Base-by-base conservation (phyloP, 495 filamentous ascomycete species). In the Clavariopsis aquatica region DNA sequence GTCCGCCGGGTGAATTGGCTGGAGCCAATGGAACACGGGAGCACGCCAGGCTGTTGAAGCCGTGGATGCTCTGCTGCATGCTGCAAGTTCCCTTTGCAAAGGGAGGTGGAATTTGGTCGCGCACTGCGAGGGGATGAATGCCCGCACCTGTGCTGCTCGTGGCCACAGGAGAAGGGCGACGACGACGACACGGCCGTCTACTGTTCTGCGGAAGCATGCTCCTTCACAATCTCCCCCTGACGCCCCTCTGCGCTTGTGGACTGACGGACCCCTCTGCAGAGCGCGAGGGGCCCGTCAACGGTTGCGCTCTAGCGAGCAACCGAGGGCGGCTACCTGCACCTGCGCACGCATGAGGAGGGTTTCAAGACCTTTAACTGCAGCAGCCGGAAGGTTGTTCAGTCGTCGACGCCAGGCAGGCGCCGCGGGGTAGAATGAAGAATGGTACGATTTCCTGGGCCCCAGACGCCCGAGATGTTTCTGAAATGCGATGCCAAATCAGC, bases 401-500 rank as follows among this genome's bases (percentile, higher is more conserved):
- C 24, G n/a, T 15, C 17, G 51, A 5, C 36, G 15, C 47, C 24
- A 19, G 13, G 47, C 1, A 23, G 29, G 49, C 38, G 38, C 38
- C 12, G 38, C 38, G 19, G 20, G 49, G 24, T 10, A 20, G 27
- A n/a, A n/a, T n/a, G n/a, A n/a, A n/a, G n/a, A 24, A 59, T 65
- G 53, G 62, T 66, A 66, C 63, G 63, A 66, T 49, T 60, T 36
- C 19, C 15, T 13, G 13, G 22, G 62, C 53, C 29, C 12, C 19
- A 49, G 45, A 53, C 7, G 24, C 47, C 27, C 19, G 36, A 56
- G n/a, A 19, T 65, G 62, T 64, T 64, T 64, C 55, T 43, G 38
- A 49, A 59, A 54, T 54, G 62, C 62, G 19, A 54, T 57, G 45
- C 52, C 53, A 57, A 57, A 65, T 65, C 62, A 65, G 47, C 62